Percentiles rank a stretch among this genome's conserved stretches.
These are phyloP conservation scores for Talaromyces sp. DNA, from an alignment of 2,329 filamentous ascomycete species.

Conservation along the genomic window DNA sequence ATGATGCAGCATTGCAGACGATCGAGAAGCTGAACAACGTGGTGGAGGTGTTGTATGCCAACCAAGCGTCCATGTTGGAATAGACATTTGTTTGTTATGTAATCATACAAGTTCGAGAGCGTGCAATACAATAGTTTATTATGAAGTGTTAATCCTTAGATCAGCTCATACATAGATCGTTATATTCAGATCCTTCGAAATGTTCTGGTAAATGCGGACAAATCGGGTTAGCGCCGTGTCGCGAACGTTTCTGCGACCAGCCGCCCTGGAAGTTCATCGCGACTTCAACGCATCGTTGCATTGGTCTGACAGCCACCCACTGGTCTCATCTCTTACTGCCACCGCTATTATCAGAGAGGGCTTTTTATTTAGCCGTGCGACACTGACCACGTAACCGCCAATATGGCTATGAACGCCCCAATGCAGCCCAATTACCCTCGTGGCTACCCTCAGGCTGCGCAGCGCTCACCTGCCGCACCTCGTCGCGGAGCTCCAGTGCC, in stretches of 20 bases:
- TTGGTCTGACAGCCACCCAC: neutral
- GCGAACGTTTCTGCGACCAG: slow-evolving; percentile 1
- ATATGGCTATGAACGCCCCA: slow-evolving; percentile 35
- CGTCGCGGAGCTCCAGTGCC: slow-evolving; percentile 38
- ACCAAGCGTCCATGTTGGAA: slow-evolving; percentile 93
- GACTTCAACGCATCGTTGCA: slow-evolving; percentile 10
- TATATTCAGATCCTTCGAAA: neutral
- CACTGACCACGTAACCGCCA: slow-evolving; percentile 10
- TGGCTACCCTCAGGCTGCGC: slow-evolving; percentile 38
- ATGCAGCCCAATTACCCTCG: slow-evolving; percentile 44
- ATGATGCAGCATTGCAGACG: slow-evolving; percentile 88
- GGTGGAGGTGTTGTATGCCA: slow-evolving; percentile 95
- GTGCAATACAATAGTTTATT: neutral
- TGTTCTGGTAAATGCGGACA: neutral
- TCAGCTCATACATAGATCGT: neutral
- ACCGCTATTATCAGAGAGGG: neutral
- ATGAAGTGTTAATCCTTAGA: neutral
- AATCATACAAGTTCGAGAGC: neutral
- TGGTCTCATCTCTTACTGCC: neutral
- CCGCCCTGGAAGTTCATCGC: slow-evolving; percentile 8
- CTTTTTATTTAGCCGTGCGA: neutral
- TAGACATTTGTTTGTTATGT: slow-evolving; percentile 44
- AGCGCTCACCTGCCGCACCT: slow-evolving; percentile 43
- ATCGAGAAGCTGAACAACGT: slow-evolving; percentile 97
- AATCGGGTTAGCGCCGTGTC: slow-evolving; percentile 16